Base-by-base conservation (phyloP, 805 yeast species). In the Saturnispora silvae region DNA sequence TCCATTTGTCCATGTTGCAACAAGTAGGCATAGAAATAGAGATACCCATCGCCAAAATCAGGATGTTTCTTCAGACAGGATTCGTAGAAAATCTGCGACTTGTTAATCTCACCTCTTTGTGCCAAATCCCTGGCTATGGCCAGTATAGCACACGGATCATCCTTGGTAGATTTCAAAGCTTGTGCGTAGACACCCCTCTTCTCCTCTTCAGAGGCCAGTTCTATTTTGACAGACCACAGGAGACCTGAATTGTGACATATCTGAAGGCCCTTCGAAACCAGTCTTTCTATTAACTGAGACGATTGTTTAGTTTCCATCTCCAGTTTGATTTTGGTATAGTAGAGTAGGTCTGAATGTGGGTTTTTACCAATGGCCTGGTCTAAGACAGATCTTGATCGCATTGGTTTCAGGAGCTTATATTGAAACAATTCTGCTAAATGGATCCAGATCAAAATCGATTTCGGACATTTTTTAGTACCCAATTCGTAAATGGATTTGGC, bases 41-140 rank as follows among this genome's bases (percentile, higher is more conserved):
- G 70, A 81, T 94, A 85, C 3, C 68, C 57, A 56, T 87, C 96
- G 4, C 95, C 96, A 50, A 64, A 70, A n/a, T 57, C 61, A 1
- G 61, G 54, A 39, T 77, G 75, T 2, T 65, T 61, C n/a, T 59
- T 62, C 18, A 44, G 31, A 9, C 78, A 52, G 0, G 92, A 81
- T 33, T 78, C 79, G 39, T 85, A 71, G 85, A 95, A 87, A 11
- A 76, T 66, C 38, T 64, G 61, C 0, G 94, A 83, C 45, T 76
- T 78, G 2, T 67, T 58, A 19, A 67, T 56, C 45, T 81, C 81
- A 0, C 81, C 78, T 19, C 73, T 80, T 1, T 60, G 49, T 77
- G 79, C 78, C 43, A 86, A 76, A 39, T 74, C 70, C 10, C 65
- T 59, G 0, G 92, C 96, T 23, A 85, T 77, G 0, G 72, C 66